Evolutionary conservation across 2,329 filamentous ascomycete genomes (phyloP).

Genomic region (Nemania abortiva): DNA sequence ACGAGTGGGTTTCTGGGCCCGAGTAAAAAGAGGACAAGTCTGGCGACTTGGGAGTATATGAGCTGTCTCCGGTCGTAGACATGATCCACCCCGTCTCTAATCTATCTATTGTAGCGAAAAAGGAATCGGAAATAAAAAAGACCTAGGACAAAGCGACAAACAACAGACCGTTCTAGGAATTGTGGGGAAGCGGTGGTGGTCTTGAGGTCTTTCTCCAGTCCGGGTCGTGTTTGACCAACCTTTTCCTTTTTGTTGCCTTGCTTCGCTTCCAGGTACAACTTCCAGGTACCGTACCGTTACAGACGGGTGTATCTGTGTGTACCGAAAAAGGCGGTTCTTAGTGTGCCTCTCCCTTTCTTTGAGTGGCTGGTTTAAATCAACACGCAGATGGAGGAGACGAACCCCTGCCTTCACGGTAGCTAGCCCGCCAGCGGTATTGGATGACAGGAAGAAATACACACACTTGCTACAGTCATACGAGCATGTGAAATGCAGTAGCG

Average conservation of each 20-base stretch:
- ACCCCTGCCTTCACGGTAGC: slow-evolving; percentile 26
- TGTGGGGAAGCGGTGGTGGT: slow-evolving; percentile 31
- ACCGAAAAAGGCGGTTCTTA: slow-evolving; percentile 1
- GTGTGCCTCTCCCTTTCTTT: slow-evolving; percentile 8
- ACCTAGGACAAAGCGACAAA: slow-evolving; percentile 32
- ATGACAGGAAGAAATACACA: slow-evolving; percentile 22
- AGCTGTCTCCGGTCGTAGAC: slow-evolving; percentile 58
- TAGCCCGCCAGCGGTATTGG: slow-evolving; percentile 19
- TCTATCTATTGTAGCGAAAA: slow-evolving; percentile 27
- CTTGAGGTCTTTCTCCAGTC: slow-evolving; percentile 27
- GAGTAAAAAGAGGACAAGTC: slow-evolving; percentile 69
- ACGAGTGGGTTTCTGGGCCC: slow-evolving; percentile 45
- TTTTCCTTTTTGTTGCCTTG: slow-evolving; percentile 18
- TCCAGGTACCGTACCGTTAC: slow-evolving; percentile 1
- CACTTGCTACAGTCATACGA: slow-evolving; percentile 40
- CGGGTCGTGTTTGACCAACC: slow-evolving; percentile 17
- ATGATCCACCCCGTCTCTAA: slow-evolving; percentile 55
- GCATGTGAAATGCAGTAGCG: slow-evolving; percentile 30
- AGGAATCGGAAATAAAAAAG: slow-evolving; percentile 36
- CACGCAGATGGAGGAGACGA: slow-evolving; percentile 25
- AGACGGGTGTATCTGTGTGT: slow-evolving; percentile 20
- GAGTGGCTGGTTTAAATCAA: slow-evolving; percentile 26
- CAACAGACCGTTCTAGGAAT: slow-evolving; percentile 40
- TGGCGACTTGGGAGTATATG: slow-evolving; percentile 69
- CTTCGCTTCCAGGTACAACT: not conserved